Conservation (phyloP, 306 rosid species). For the Hylodesmum podocarpum region DNA sequence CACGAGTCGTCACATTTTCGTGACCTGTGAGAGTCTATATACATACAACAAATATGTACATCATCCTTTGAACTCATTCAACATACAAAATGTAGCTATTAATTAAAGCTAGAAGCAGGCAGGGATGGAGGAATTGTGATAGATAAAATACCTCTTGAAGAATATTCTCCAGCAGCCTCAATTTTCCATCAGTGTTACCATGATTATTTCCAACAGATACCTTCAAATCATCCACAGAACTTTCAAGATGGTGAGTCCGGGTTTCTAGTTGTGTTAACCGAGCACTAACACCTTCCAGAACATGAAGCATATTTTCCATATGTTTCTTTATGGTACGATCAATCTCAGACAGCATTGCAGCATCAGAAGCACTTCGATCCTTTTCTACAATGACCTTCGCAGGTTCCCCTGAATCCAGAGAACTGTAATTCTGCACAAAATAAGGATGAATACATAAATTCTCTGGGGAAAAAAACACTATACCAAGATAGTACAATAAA, state of each 20-base stretch:
- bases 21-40: not conserved
- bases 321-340: constrained; percentile 74
- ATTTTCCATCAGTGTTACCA: constrained; percentile 75
- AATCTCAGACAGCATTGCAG: constrained; percentile 66
- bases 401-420: constrained; percentile 72
- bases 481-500: not conserved
- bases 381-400: constrained; percentile 54
- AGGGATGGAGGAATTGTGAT: not conserved
- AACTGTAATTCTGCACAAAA: constrained; percentile 60
- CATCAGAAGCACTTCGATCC: constrained; percentile 49
- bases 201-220: constrained; percentile 70
- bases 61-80: constrained; percentile 12
- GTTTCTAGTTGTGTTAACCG: constrained; percentile 80
- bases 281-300: constrained; percentile 77
- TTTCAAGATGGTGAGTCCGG: constrained; percentile 70
- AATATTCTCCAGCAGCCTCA: constrained; percentile 81
- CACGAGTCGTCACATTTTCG: not conserved
- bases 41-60: constrained; percentile 8
- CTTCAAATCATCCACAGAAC: constrained; percentile 79
- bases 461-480: constrained; percentile 5
- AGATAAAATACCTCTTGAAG: constrained; percentile 65
- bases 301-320: constrained; percentile 66
- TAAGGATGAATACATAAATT: constrained; percentile 16
- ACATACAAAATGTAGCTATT: constrained; percentile 22
- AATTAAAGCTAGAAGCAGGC: constrained; percentile 7